Percentiles rank a stretch among this genome's conserved stretches.
Conservation (phyloP, 345 rosid genomes). For the Toxicodendron radicans region DNA sequence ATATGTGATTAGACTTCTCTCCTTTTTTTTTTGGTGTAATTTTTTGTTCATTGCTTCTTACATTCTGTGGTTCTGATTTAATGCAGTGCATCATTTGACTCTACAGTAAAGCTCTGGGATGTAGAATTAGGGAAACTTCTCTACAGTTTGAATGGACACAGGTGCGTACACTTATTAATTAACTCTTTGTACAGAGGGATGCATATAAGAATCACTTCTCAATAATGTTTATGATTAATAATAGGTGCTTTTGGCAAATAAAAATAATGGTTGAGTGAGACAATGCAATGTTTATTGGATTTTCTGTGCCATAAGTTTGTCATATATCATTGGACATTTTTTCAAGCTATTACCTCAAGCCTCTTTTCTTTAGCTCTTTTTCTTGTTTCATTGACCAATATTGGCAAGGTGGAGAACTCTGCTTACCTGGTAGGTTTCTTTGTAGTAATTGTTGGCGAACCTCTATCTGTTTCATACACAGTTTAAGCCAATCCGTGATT, state of each 20-base stretch:
- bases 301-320: neutral
- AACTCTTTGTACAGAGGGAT: neutral
- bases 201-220: neutral
- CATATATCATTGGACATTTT: too few relatives aligned
- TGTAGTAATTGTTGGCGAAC: neutral
- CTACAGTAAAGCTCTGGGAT: constrained; percentile 97
- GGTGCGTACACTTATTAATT: constrained; percentile 39
- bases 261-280: neutral
- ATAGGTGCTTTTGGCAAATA: neutral
- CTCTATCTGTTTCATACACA: neutral
- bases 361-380: neutral
- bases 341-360: neutral
- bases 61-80: constrained; percentile 13
- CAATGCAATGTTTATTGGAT: neutral
- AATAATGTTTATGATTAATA: constrained; percentile 6
- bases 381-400: neutral
- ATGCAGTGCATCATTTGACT: constrained; percentile 96
- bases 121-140: constrained; percentile 88
- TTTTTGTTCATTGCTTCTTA: neutral
- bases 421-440: neutral
- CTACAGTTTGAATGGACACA: constrained; percentile 87
- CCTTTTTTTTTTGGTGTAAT: neutral
- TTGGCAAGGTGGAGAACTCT: neutral
- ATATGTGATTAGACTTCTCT: neutral
- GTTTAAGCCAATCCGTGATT: neutral